Conservation (phyloP, 306 rosid genomes). For the Prinsepia uniflora region DNA sequence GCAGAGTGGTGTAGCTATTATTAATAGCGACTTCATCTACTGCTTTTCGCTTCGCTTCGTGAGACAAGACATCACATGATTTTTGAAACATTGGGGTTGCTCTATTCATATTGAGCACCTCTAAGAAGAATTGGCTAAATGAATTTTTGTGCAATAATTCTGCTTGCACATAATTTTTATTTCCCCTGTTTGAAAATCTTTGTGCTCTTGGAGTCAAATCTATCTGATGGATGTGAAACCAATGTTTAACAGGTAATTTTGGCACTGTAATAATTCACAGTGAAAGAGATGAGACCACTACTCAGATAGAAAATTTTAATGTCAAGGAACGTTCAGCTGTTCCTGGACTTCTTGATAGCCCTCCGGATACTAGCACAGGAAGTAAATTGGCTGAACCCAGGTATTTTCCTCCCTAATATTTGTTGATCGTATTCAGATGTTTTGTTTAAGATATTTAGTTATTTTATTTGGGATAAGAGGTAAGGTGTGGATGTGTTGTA, state of each 20-base stretch:
- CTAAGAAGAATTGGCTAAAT: not conserved
- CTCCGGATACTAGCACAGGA: constrained; percentile 32
- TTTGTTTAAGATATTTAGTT: not conserved
- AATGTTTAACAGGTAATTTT: constrained; percentile 53
- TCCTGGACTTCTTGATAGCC: constrained; percentile 21
- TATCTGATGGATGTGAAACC: constrained; percentile 22
- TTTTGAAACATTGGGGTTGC: not conserved
- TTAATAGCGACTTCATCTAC: not conserved
- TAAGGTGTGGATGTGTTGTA: not conserved
- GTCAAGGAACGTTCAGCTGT: constrained; percentile 41
- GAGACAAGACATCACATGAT: constrained; percentile 6
- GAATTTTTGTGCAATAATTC: not conserved
- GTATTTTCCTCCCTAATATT: constrained; percentile 37
- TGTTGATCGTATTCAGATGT: not conserved
- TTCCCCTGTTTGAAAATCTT: not conserved
- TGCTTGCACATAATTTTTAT: not conserved
- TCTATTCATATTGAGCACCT: not conserved
- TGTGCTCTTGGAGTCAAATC: not conserved
- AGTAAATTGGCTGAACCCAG: constrained; percentile 36
- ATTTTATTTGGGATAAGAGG: not conserved
- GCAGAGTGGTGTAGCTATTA: not conserved
- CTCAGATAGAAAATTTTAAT: constrained; percentile 27
- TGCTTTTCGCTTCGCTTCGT: not conserved
- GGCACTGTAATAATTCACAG: constrained; percentile 73
- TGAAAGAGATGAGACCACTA: constrained; percentile 35